A percentile compares a stretch with the other conserved stretches of the same genome.
Evolutionary conservation across 352 stramenopile genomes (phyloP).

Genomic region (Plasmopara viticola): DNA sequence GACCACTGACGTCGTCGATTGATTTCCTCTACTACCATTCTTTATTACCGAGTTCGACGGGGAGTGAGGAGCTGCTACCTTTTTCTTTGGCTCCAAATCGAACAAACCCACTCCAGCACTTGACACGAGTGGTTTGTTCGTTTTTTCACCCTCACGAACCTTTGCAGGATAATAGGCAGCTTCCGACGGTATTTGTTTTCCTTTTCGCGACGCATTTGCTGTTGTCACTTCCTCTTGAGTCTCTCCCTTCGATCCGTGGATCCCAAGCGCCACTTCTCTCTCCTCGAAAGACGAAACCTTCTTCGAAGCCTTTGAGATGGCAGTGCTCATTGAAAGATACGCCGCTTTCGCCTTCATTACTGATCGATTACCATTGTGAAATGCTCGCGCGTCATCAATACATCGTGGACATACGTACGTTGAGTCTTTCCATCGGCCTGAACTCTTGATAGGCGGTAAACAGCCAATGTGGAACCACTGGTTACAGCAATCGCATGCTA

Average conservation of each 20-base stretch:
- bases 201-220: conserved; percentile 16
- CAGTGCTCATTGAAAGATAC: conserved; percentile 26
- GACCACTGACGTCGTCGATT: background rate
- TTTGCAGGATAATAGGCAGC: conserved; percentile 16
- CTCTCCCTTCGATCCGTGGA: conserved; percentile 7
- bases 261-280: conserved; percentile 12
- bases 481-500: conserved; percentile 87
- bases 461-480: conserved; percentile 86
- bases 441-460: conserved; percentile 79
- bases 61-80: background rate
- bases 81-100: conserved; percentile 1
- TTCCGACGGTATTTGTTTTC: conserved; percentile 34
- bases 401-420: conserved; percentile 80
- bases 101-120: background rate
- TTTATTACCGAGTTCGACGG: conserved; percentile 5
- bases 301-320: conserved; percentile 23
- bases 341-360: conserved; percentile 41
- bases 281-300: conserved; percentile 20
- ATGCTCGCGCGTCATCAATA: conserved; percentile 67
- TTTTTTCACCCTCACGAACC: conserved; percentile 7
- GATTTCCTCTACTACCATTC: conserved; percentile 4
- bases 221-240: conserved; percentile 9
- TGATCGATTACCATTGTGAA: conserved; percentile 58
- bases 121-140: conserved; percentile 5
- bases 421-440: conserved; percentile 76